Evolutionary conservation across 192 early-diverging fungal genomes (phyloP).

Genomic region (Jimgerdemannia flammicorona): DNA sequence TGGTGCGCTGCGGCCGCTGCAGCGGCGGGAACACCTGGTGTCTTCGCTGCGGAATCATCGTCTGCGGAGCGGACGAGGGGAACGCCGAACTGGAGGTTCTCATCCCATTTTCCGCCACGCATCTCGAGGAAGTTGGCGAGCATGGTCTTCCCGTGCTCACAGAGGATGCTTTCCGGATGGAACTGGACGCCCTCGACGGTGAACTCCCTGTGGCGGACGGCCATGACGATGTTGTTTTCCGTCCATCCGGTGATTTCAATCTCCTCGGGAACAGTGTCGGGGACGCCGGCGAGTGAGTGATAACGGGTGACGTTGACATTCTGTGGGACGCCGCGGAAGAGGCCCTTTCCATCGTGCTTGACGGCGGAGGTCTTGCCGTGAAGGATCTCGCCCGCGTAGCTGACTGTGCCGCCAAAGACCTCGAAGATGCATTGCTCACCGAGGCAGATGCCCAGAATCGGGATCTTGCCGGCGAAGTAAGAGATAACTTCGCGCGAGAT

Average conservation of each 20-base stretch:
- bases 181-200: slow-evolving; percentile 97
- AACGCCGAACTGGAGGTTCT: slow-evolving; percentile 48
- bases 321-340: slow-evolving; percentile 84
- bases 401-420: slow-evolving; percentile 90
- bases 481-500: slow-evolving; percentile 85
- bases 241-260: slow-evolving; percentile 88
- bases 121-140: slow-evolving; percentile 90
- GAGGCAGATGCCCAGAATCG: slow-evolving; percentile 95
- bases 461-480: slow-evolving; percentile 91
- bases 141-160: slow-evolving; percentile 85
- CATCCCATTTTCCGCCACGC: slow-evolving; percentile 83
- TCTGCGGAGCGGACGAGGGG: slow-evolving; percentile 8
- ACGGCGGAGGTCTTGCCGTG: slow-evolving; percentile 96
- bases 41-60: neutral
- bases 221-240: slow-evolving; percentile 87
- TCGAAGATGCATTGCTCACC: slow-evolving; percentile 99
- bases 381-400: slow-evolving; percentile 91
- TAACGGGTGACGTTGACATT: slow-evolving; percentile 89
- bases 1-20: slow-evolving; percentile 21
- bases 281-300: slow-evolving; percentile 92
- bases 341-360: slow-evolving; percentile 85
- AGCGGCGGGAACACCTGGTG: slow-evolving; percentile 41
- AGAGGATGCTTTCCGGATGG: slow-evolving; percentile 97
- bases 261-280: slow-evolving; percentile 71
- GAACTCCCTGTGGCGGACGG: slow-evolving; percentile 83